These are phyloP conservation scores for Pichia norvegensis DNA, from an alignment of 1,139 yeast genomes.

Conservation along the genomic window DNA sequence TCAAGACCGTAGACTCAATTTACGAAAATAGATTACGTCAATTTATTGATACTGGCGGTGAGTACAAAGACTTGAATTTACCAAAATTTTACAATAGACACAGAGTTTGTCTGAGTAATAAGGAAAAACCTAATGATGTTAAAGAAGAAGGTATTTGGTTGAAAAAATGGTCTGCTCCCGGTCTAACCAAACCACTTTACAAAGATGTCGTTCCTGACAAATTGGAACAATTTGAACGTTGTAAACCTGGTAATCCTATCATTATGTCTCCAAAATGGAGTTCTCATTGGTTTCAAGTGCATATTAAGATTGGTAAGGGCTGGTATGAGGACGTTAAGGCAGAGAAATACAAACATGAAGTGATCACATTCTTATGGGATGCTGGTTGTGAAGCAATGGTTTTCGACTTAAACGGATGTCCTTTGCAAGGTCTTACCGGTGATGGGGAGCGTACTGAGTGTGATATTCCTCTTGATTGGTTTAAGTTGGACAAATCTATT, in stretches of 20 bases:
- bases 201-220: slow-evolving; percentile 50
- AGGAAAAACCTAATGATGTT: slow-evolving; percentile 12
- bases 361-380: slow-evolving; percentile 66
- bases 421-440: slow-evolving; percentile 80
- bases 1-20: slow-evolving; percentile 74
- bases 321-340: slow-evolving; percentile 35
- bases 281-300: slow-evolving; percentile 84
- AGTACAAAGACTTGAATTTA: slow-evolving; percentile 59
- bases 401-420: slow-evolving; percentile 58
- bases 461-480: slow-evolving; percentile 52
- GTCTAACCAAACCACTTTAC: slow-evolving; percentile 68
- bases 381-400: slow-evolving; percentile 80
- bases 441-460: slow-evolving; percentile 74
- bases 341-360: slow-evolving; percentile 33
- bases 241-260: slow-evolving; percentile 65
- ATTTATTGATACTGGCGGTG: slow-evolving; percentile 66
- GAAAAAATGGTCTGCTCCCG: slow-evolving; percentile 60
- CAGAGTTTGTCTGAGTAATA: slow-evolving; percentile 36
- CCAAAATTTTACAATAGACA: slow-evolving; percentile 74
- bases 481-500: slow-evolving; percentile 8
- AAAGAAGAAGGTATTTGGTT: slow-evolving; percentile 36
- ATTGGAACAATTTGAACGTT: slow-evolving; percentile 46
- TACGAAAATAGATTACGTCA: slow-evolving; percentile 77
- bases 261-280: slow-evolving; percentile 84
- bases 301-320: slow-evolving; percentile 50